A percentile compares a stretch with the other conserved stretches of the same genome.
These are phyloP conservation scores for Yamadazyma takamatsuzukensis DNA, from an alignment of 805 yeast genomes.

Conservation along the genomic window DNA sequence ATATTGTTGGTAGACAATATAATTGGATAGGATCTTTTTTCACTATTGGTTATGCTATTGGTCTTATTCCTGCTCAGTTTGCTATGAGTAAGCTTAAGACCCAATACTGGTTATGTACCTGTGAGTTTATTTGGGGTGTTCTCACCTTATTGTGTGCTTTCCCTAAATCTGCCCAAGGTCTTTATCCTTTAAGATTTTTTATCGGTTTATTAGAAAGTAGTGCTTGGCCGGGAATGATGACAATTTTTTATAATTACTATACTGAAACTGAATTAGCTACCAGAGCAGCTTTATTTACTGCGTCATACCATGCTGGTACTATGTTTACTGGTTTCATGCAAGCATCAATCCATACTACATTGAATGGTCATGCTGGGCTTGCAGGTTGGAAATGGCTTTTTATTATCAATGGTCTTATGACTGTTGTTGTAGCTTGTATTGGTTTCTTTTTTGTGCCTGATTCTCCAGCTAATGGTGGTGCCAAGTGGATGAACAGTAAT, in stretches of 20 bases:
- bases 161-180: neutral
- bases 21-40: slow-evolving; percentile 45
- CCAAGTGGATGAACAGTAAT: slow-evolving; percentile 2
- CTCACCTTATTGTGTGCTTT: slow-evolving; percentile 2
- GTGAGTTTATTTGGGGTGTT: slow-evolving; percentile 9
- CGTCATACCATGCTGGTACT: slow-evolving; percentile 10
- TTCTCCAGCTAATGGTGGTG: too few species aligned
- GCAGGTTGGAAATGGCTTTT: slow-evolving; percentile 48
- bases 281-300: slow-evolving; percentile 12
- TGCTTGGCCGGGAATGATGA: slow-evolving; percentile 15
- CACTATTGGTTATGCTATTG: slow-evolving; percentile 50
- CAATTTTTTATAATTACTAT: slow-evolving; percentile 20
- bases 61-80: slow-evolving; percentile 20
- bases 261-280: slow-evolving; percentile 18
- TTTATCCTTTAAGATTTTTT: slow-evolving; percentile 17
- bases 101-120: slow-evolving; percentile 58
- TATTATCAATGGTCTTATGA: slow-evolving; percentile 30
- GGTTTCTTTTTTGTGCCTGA: slow-evolving; percentile 49
- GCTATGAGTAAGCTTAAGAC: slow-evolving; percentile 33
- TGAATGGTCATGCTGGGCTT: slow-evolving; percentile 36
- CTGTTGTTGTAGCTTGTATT: slow-evolving; percentile 31
- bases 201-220: slow-evolving; percentile 23
- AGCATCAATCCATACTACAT: slow-evolving; percentile 17
- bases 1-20: slow-evolving; percentile 50
- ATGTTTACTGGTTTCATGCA: slow-evolving; percentile 18